A percentile compares a stretch with the other conserved stretches of the same genome.
Evolutionary conservation across 352 stramenopile genomes (phyloP).

Genomic region (Phytopythium mirpurense): DNA sequence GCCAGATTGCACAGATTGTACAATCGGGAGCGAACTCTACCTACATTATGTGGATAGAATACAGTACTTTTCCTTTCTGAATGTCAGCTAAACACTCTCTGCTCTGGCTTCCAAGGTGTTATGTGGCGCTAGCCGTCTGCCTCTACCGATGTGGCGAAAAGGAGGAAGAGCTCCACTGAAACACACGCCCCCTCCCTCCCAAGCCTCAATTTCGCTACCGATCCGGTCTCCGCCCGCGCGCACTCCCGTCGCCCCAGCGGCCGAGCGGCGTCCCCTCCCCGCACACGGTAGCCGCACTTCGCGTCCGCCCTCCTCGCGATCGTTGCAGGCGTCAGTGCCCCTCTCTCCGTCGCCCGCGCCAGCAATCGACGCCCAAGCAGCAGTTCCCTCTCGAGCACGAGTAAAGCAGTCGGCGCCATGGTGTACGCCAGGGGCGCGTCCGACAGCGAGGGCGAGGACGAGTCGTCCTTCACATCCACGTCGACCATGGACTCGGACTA

Average conservation of each 20-base stretch:
- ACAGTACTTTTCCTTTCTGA: too few relatives aligned
- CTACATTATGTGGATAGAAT: too few relatives aligned
- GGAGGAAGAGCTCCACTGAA: not conserved
- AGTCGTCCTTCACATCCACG: constrained; percentile 71
- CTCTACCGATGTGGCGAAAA: not conserved
- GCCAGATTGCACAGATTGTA: too few relatives aligned
- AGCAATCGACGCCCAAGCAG: too few relatives aligned
- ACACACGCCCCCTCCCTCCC: not conserved
- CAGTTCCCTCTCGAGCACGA: too few relatives aligned
- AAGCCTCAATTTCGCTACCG: not conserved
- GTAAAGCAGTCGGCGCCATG: constrained; percentile 10
- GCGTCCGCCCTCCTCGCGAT: too few relatives aligned
- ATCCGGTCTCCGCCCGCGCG: not conserved
- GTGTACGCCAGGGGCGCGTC: constrained; percentile 15
- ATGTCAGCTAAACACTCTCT: too few relatives aligned
- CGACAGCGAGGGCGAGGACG: constrained; percentile 33
- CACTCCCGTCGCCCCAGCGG: not conserved
- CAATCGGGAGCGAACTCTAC: too few relatives aligned
- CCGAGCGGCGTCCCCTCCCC: not conserved
- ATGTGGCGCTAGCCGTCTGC: constrained; percentile 6
- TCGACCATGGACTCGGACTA: constrained; percentile 85
- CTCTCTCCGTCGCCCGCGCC: too few relatives aligned
- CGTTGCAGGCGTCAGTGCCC: too few relatives aligned
- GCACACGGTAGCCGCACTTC: too few relatives aligned
- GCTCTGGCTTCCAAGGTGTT: constrained; percentile 5